Evolutionary conservation across 2,329 filamentous ascomycete species (phyloP), one percentile per base, ranked within the genome.

Genomic region (Gyromitra esculenta): DNA sequence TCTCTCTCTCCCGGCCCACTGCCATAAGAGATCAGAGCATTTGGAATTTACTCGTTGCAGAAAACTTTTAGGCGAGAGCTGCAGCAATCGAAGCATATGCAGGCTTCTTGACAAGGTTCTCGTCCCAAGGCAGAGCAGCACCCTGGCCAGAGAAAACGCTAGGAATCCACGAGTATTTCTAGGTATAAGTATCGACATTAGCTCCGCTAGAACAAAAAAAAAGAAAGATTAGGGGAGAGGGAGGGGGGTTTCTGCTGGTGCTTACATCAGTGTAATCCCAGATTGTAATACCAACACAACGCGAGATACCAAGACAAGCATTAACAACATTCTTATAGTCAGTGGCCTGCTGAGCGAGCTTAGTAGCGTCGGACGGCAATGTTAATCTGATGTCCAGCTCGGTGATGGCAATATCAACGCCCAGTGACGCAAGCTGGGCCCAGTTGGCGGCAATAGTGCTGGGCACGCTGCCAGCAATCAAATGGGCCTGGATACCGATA

Each of bases 401-500:
- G 0, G 89, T 90, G 81, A 89, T 85, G 4, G 88, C 88, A 3
- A 89, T 87, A 75, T 91, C 88, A 3, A 89, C 82, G 4, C 85
- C 85, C 1, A 88, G 84, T 0, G 84, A 83, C 1, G 85, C 85
- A 83, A 88, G 90, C 54, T 85, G 83, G 62, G 84, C 80, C 68
- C 89, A 86, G 13, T 85, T 85, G 0, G 50, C 56, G 6, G 68
- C 59, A 25, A 80, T 52, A 13, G 79, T 74, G 9, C 50, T 69
- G 2, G 78, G 71, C 11, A 81, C 54, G n/a, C 68, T 80, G 79
- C 88, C 87, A 6, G 87, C 87, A 72, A 88, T 87, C 66, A 90
- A 86, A 82, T 91, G 89, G 5, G 84, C 86, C 81, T 91, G 89
- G 79, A 90, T 84, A 13, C 89, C 89, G 4, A 91, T 85, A 68